Base-by-base conservation (phyloP, 2,329 filamentous ascomycete genomes). In the Neocatenulostroma microsporum region DNA sequence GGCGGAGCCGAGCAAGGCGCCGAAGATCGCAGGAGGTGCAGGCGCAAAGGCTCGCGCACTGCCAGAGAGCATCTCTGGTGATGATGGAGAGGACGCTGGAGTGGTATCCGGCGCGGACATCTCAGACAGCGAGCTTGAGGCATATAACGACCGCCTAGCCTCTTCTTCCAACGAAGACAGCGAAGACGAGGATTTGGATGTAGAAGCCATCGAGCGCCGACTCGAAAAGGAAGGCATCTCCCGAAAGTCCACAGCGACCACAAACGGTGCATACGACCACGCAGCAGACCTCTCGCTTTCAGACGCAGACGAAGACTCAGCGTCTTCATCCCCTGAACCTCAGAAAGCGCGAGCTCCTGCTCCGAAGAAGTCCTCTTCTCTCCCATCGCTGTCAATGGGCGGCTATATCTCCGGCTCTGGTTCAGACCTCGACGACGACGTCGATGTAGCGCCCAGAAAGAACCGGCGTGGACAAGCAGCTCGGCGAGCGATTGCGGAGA, bases 331-430 rank as follows among this genome's bases (percentile, higher is more conserved):
- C 24, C 24, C 48, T 33, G 47, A 56, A 11, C 50, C 48, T 5
- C 48, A 54, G 19, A 40, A 34, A 7, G 32, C 32, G 20, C 45
- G 49, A 39, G 43, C 48, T 21, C 38, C 36, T 14, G 29, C 40
- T 27, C 48, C 45, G n/a, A 58, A 51, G 17, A 54, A 58, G 19
- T 77, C 82, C 0, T 74, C 74, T 0, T 86, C 87, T 55, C 64
- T 91, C 2, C 84, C 84, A 0, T 78, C 79, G 1, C 72, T 91
- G 12, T 84, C 85, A 36, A 70, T 76, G 72, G 80, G 78, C 14
- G 82, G 82, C 39, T 93, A 89, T 62, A 74, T 84, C 50, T 86
- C 82, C 2, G 83, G 82, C 30, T 84, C 80, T 8, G 82, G 84
- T 5, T 82, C 78, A 7, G 80, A 82, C 2, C 65, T 84, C 15